Evolutionary conservation across 192 early-diverging fungal species (phyloP).

Genomic region (Mortierella alpina): DNA sequence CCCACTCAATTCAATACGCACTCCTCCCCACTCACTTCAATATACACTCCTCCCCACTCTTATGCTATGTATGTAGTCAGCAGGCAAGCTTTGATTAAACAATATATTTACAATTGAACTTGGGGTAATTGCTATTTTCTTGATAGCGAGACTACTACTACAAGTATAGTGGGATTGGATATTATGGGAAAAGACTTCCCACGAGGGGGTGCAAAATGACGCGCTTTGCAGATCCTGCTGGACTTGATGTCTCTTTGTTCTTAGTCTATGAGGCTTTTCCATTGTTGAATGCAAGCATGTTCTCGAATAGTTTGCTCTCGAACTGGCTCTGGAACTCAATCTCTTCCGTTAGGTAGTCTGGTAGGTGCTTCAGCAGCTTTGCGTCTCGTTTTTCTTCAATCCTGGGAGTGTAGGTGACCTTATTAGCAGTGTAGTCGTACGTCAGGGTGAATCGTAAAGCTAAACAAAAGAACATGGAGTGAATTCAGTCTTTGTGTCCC

Average conservation of each 20-base stretch:
- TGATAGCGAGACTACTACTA: no score
- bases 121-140: no score
- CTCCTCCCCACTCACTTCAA: slow-evolving; percentile 19
- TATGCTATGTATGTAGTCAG: no score
- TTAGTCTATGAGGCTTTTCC: background rate
- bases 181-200: no score
- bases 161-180: no score
- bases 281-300: slow-evolving; percentile 35
- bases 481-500: background rate
- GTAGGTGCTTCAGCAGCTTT: slow-evolving; percentile 25
- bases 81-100: no score
- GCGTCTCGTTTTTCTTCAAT: slow-evolving; percentile 16
- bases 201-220: no score
- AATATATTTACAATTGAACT: no score
- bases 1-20: slow-evolving; percentile 3
- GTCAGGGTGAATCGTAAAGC: slow-evolving; percentile 36
- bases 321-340: slow-evolving; percentile 30
- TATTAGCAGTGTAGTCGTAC: slow-evolving; percentile 6
- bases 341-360: slow-evolving; percentile 34
- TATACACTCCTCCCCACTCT: slow-evolving; percentile 15
- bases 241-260: no score
- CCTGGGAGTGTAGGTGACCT: slow-evolving; percentile 17
- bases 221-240: no score
- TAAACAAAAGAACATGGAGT: background rate
- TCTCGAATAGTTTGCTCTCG: slow-evolving; percentile 46